Percentiles rank a stretch among this genome's conserved stretches.
Evolutionary conservation across 805 yeast species (phyloP).

Genomic region (Yarrowia phangngaensis): DNA sequence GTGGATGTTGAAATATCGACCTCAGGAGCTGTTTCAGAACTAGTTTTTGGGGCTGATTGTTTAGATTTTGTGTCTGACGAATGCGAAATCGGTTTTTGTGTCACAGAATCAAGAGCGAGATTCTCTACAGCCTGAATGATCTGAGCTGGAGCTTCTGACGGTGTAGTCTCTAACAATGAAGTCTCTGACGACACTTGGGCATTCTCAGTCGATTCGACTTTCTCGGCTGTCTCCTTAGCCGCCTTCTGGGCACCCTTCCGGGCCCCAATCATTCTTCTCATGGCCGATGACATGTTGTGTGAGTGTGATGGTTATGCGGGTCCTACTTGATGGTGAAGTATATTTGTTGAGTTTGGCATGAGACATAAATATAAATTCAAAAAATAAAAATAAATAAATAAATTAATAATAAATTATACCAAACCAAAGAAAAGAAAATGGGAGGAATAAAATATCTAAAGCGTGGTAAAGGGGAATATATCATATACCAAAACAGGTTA

Average conservation of each 20-base stretch:
- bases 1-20: no score
- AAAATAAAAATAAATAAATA: no score
- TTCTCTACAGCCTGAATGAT: no score
- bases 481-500: no score
- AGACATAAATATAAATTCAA: no score
- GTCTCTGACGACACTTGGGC: background rate
- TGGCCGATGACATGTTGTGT: slow-evolving; percentile 18
- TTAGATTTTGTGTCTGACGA: background rate
- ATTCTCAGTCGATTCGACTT: background rate
- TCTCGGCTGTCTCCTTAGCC: background rate
- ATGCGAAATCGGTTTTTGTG: background rate
- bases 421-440: no score
- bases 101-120: background rate
- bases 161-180: background rate
- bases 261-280: slow-evolving; percentile 26
- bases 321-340: no score
- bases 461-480: no score
- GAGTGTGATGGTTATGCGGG: background rate
- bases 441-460: no score
- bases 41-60: background rate
- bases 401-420: no score
- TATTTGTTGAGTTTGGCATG: no score
- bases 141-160: no score
- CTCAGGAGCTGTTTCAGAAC: background rate
- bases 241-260: slow-evolving; percentile 20